Evolutionary conservation across 179 eudicot genomes (phyloP), one percentile per base, ranked within the genome.

Genomic region (Nepenthes alata): DNA sequence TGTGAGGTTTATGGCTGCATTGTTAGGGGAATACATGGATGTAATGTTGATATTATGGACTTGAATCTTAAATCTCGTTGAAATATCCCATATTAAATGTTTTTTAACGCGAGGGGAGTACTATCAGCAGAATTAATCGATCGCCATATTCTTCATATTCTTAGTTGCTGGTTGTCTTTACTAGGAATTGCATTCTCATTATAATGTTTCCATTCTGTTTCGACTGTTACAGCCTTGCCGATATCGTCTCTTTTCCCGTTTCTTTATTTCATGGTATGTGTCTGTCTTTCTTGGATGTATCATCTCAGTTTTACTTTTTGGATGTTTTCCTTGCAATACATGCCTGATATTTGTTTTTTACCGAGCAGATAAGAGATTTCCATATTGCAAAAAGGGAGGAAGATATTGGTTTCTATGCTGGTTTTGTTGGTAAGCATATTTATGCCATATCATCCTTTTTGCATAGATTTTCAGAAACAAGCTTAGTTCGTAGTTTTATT

Each of bases 331-430:
- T 41, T 41, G 45, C 5, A 7, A 41, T 7, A 4, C 45, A 41
- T 5, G 11, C 35, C 5, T 68, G 14, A 36, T 38, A 34, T 59
- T 6, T 37, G 66, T 63, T 9, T 38, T 12, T 36, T 35, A 34
- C 37, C 53, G 44, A 36, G 16, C 70, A 86, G 94, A 67, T 86
- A 47, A 77, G 83, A 61, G 94, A 86, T 72, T 77, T 86, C 44
- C 65, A 76, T 60, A 81, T 86, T 68, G 83, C 94, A 45, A 57
- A 81, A 65, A 74, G 72, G 64, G 94, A 83, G 65, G 88, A 83
- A 74, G 94, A 86, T 67, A 74, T 86, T 70, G 78, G 89, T 73
- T 86, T 67, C 67, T 86, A 86, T 81, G 94, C 89, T 2, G 94
- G 94, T 53, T 86, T 75, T 70, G 80, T 83, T 45, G 94, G 94